These are phyloP conservation scores for Phytophthora lateralis DNA, from an alignment of 352 stramenopile species.

Conservation along the genomic window DNA sequence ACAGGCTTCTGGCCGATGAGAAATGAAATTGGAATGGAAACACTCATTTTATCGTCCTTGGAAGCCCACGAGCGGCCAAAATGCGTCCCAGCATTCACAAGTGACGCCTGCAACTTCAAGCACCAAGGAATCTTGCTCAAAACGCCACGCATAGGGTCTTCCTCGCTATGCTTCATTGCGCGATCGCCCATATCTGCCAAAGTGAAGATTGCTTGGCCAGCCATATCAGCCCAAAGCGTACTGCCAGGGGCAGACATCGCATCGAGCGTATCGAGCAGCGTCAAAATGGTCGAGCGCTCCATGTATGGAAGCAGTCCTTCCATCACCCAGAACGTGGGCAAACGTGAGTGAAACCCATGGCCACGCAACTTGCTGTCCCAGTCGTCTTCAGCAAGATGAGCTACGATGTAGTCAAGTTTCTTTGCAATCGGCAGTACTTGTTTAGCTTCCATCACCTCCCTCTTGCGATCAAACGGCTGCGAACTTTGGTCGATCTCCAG, in stretches of 20 bases:
- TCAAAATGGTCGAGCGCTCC: constrained; percentile 27
- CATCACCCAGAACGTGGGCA: constrained; percentile 54
- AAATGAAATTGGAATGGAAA: constrained; percentile 12
- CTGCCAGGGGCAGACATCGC: constrained; percentile 43
- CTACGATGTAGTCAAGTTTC: constrained; percentile 36
- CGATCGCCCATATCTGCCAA: constrained; percentile 11
- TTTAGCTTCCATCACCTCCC: constrained; percentile 23
- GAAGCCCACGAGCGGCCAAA: constrained; percentile 41
- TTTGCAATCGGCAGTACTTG: constrained; percentile 24
- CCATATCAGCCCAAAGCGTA: constrained; percentile 48
- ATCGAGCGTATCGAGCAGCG: constrained; percentile 47
- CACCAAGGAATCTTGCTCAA: constrained; percentile 38
- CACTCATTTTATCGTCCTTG: not conserved
- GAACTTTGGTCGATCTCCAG: constrained; percentile 42
- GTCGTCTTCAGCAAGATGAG: constrained; percentile 37
- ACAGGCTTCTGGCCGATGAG: constrained; percentile 17
- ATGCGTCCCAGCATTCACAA: constrained; percentile 22
- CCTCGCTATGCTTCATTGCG: constrained; percentile 40
- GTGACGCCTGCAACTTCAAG: constrained; percentile 27
- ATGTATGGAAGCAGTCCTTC: constrained; percentile 53
- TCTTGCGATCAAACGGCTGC: constrained; percentile 40
- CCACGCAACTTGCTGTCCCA: constrained; percentile 38
- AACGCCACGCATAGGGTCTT: constrained; percentile 42
- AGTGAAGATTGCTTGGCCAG: constrained; percentile 10
- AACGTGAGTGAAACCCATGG: constrained; percentile 33